Base-by-base conservation (phyloP, 2,329 filamentous ascomycete species). In the Pseudogymnoascus sp. region DNA sequence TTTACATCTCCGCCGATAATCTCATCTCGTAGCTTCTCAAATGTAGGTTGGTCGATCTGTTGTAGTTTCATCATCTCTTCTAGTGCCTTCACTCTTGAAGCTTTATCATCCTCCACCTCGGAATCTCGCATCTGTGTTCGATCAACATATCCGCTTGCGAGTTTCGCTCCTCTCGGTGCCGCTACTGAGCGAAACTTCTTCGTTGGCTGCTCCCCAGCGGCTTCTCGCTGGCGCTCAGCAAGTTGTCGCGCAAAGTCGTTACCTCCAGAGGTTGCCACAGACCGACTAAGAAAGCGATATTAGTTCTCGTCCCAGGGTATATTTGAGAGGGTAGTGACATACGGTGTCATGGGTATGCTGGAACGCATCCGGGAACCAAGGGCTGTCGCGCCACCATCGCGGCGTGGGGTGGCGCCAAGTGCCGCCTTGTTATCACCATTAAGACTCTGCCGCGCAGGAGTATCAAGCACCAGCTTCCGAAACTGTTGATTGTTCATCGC, bases 401-500 rank as follows among this genome's bases (percentile, higher is more conserved):
- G 76, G 76, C 65, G 74, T 64, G 69, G 76, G 65, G 66, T 71
- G 59, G 71, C 65, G 63, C 31, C 62, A 62, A 44, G 65, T 68
- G 74, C 69, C 31, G 75, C 66, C 65, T 79, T 80, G 63, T 60
- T 60, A 36, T 66, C 66, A 61, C 62, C 60, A n/a, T 65, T 47
- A 13, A 65, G 53, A 67, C 74, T 68, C 65, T 78, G 68, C 40
- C 74, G 68, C 7, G 76, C 73, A 1, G 81, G 75, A 3, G 78
- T 82, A 68, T 84, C 77, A 76, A 87, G 79, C 21, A 96, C 76
- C 6, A 97, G 83, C 67, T 89, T 88, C 63, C 95, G 88, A 72
- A 99, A 99, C 71, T 97, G 91, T 47, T 92, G 86, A 80, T 97
- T 97, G 75, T 97, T 96, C 95, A 99, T 97, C 65, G 26, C 70